These are phyloP conservation scores for Myrmaecium sp. DNA, from an alignment of 2,329 filamentous ascomycete species.

Conservation along the genomic window DNA sequence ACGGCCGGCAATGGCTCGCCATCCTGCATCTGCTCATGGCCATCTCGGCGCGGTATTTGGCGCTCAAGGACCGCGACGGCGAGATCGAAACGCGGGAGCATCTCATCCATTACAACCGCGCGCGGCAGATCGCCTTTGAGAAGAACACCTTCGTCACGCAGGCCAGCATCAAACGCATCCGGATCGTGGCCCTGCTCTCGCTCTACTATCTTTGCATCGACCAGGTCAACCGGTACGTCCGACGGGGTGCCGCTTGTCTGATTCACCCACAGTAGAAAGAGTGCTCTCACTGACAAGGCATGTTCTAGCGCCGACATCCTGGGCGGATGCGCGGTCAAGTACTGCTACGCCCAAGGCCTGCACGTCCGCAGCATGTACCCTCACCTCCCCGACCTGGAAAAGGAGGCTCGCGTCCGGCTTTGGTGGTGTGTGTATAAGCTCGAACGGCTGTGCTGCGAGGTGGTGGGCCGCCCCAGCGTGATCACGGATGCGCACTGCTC, in stretches of 20 bases:
- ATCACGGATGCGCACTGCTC: conserved; percentile 14
- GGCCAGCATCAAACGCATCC: conserved; percentile 21
- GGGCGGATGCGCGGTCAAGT: no score
- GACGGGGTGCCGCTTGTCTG: neutral
- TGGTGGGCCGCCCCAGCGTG: conserved; percentile 21
- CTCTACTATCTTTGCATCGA: conserved; percentile 23
- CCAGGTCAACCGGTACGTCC: conserved; percentile 21
- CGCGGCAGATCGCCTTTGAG: conserved; percentile 15
- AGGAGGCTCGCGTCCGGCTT: conserved; percentile 17
- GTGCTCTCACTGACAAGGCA: conserved; percentile 1
- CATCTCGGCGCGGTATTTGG: conserved; percentile 20
- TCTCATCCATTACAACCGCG: conserved; percentile 20
- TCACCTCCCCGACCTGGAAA: conserved; percentile 9
- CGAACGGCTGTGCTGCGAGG: conserved; percentile 17
- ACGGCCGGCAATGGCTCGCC: conserved; percentile 16
- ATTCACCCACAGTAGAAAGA: no score
- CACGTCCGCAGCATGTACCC: conserved; percentile 19
- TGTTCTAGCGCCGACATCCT: no score
- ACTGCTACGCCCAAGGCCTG: conserved; percentile 19
- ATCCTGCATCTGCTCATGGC: conserved; percentile 25
- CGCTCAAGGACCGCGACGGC: conserved; percentile 10
- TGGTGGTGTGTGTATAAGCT: conserved; percentile 25
- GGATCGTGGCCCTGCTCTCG: conserved; percentile 18
- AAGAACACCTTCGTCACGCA: conserved; percentile 12
- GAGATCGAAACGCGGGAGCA: conserved; percentile 14